A percentile compares a stretch with the other conserved stretches of the same genome.
These are phyloP conservation scores for Candida smagusa DNA, from an alignment of 1,139 yeast species.

Conservation along the genomic window DNA sequence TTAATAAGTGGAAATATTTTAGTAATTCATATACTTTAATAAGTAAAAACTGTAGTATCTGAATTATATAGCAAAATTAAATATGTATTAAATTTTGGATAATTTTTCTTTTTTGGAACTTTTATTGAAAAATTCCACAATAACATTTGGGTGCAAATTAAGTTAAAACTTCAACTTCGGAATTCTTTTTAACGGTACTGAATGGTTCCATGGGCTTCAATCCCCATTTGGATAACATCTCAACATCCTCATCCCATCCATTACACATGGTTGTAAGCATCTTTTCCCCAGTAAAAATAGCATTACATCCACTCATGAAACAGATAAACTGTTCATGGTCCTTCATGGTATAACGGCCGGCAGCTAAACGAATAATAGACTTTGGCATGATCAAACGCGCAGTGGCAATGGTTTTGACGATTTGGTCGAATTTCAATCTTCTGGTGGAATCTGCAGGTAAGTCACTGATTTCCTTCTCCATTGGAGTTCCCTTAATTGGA, in stretches of 20 bases:
- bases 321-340: conserved; percentile 74
- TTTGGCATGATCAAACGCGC: conserved; percentile 74
- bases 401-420: conserved; percentile 69
- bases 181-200: conserved; percentile 14
- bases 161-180: not conserved
- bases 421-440: conserved; percentile 54
- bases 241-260: conserved; percentile 81
- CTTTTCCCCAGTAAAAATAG: conserved; percentile 76
- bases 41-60: no score
- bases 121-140: not conserved
- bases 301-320: conserved; percentile 77
- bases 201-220: conserved; percentile 56
- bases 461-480: conserved; percentile 51
- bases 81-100: no score
- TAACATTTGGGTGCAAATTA: no score
- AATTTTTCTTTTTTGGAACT: not conserved
- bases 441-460: conserved; percentile 37
- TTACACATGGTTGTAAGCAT: conserved; percentile 83
- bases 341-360: conserved; percentile 79
- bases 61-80: no score
- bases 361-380: conserved; percentile 70
- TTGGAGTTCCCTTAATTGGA: conserved; percentile 78
- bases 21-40: no score
- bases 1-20: not conserved
- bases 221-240: conserved; percentile 70